Base-by-base conservation (phyloP, 2,329 filamentous ascomycete species). In the Sclerotinia spermophila region DNA sequence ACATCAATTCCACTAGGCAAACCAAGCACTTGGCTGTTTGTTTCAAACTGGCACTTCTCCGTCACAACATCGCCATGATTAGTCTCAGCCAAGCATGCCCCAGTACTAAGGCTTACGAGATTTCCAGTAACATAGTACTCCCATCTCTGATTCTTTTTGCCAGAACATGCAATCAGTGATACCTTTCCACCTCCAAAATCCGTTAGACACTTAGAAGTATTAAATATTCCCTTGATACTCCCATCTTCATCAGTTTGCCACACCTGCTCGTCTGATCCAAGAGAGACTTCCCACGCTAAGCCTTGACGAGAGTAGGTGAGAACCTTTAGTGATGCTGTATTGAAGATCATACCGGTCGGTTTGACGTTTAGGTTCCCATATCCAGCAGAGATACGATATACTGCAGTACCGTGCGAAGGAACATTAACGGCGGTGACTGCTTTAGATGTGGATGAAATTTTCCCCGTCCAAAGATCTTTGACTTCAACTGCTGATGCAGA, bases 311-410 rank as follows among this genome's bases (percentile, higher is more conserved):
- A 71, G 13, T 71, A 55, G 6, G 82, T 82, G 45, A 86, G 76
- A 71, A 82, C 84, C 42, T 80, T 79, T 15, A 81, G 76, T 2
- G 82, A 83, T 33, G 79, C 81, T 0, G 83, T 84, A 73, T 85
- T 85, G 76, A 86, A 84, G 64, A 86, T 81, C 74, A 83, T 80
- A 6, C 84, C 84, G 0, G 83, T 86, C 0, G 84, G 83, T 44
- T 60, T 73, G 44, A 73, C 58, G 15, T 60, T 66, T 17, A 72
- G 64, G 38, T 65, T 19, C 3, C 56, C 62, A 13, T 79, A 79
- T 15, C 79, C 74, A 30, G 73, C 73, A 8, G 81, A 79, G 45
- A 86, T 77, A 53, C 83, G 80, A 72, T 81, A 82, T 19, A 85
- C 81, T 11, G 75, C 61, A 67, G 76, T 70, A 73, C 79, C 59